Percentiles rank a stretch among this genome's conserved stretches.
Conservation (phyloP, 148 eudicot species). For the Rhododendron griersonianum region DNA sequence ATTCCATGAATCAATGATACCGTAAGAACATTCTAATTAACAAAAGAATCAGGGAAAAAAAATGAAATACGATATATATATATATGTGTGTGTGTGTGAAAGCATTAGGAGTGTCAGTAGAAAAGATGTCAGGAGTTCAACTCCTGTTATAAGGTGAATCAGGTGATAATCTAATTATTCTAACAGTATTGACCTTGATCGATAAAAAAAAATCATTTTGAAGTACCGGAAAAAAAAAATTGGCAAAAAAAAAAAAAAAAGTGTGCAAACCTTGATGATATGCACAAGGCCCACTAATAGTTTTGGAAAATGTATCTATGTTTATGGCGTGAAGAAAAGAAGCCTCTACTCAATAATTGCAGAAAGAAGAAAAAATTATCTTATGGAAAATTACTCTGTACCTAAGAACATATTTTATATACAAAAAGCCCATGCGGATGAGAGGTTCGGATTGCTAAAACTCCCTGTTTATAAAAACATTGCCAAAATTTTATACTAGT, state of each 20-base stretch:
- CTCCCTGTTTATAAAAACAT: too few relatives aligned
- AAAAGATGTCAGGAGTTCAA: background rate
- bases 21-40: too few relatives aligned
- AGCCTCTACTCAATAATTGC: background rate
- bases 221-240: background rate
- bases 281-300: background rate
- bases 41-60: too few relatives aligned
- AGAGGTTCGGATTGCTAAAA: background rate
- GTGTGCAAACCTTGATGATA: background rate
- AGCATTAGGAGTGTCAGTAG: too few relatives aligned
- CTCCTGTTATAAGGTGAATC: too few relatives aligned
- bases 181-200: background rate
- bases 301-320: background rate
- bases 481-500: too few relatives aligned
- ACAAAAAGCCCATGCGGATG: background rate
- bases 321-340: background rate
- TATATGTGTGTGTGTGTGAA: too few relatives aligned
- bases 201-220: background rate
- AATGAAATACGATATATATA: too few relatives aligned
- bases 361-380: background rate
- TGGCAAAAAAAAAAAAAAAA: too few relatives aligned
- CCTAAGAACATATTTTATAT: background rate
- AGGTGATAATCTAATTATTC: background rate
- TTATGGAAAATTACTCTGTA: background rate
- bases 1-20: too few relatives aligned